Conservation (phyloP, 176 grass and related monocot species). For the Panicum miliaceum region DNA sequence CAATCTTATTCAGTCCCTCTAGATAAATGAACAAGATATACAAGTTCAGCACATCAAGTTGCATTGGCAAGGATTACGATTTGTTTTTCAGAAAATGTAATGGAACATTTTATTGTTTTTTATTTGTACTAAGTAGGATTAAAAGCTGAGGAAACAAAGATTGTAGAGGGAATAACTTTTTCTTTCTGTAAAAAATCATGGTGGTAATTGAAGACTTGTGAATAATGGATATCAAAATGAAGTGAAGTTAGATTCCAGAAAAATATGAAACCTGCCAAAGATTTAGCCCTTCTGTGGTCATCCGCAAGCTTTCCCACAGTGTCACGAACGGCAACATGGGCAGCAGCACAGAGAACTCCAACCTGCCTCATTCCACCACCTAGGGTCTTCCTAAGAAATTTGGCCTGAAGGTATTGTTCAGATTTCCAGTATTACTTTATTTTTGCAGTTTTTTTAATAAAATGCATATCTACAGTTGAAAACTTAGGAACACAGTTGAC, state of each 20-base stretch:
- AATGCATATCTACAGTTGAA: not conserved
- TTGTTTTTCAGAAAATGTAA: not conserved
- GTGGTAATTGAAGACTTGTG: not conserved
- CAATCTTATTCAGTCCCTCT: slow-evolving; percentile 84
- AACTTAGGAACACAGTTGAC: not conserved
- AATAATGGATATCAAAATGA: not conserved
- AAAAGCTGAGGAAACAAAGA: not conserved
- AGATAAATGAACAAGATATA: slow-evolving; percentile 18
- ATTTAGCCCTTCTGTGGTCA: slow-evolving; percentile 87
- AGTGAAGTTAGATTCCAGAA: not conserved
- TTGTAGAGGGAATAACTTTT: not conserved
- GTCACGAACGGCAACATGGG: slow-evolving; percentile 74
- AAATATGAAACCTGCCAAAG: slow-evolving; percentile 65
- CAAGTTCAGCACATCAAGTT: not conserved
- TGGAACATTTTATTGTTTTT: not conserved
- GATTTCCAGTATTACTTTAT: not conserved
- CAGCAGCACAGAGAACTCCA: slow-evolving; percentile 89
- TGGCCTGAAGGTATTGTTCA: slow-evolving; percentile 55
- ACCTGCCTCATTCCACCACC: slow-evolving; percentile 98
- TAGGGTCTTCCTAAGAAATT: slow-evolving; percentile 83
- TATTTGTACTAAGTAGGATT: not conserved
- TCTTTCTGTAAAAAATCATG: not conserved
- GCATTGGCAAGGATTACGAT: not conserved
- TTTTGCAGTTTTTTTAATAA: not conserved
- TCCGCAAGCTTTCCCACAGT: slow-evolving; percentile 70